These are phyloP conservation scores for Tetrahymena borealis DNA, from an alignment of 73 alveolate genomes.

Conservation along the genomic window DNA sequence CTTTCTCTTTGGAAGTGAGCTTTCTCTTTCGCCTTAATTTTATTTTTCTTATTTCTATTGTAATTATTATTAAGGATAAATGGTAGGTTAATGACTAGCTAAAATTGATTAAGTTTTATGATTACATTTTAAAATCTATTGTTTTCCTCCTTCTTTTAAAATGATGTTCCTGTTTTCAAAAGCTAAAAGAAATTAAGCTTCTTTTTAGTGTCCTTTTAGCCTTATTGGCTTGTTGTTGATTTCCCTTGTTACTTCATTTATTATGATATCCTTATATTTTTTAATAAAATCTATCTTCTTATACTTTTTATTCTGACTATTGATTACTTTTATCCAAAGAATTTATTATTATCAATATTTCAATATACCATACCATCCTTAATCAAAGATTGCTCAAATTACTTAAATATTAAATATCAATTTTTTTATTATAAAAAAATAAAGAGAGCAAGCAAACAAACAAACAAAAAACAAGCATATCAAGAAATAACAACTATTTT, in stretches of 20 bases:
- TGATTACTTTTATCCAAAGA: too few species aligned
- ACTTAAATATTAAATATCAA: too few species aligned
- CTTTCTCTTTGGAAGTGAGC: neutral
- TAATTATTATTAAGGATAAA: neutral
- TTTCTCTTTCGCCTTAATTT: neutral
- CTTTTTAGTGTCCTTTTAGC: neutral
- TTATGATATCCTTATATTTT: neutral
- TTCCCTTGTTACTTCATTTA: neutral
- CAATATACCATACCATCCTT: too few species aligned
- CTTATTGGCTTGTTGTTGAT: neutral
- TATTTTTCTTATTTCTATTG: neutral
- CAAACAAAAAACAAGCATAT: too few species aligned
- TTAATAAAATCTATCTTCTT: neutral
- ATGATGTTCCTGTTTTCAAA: neutral
- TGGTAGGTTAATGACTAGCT: neutral
- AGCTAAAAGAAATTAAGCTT: neutral
- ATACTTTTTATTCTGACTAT: too few species aligned
- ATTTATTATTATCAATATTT: too few species aligned
- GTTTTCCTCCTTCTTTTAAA: neutral
- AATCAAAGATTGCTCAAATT: too few species aligned
- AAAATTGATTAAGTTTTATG: neutral
- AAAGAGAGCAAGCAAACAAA: too few species aligned
- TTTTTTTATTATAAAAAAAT: too few species aligned
- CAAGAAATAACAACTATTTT: too few species aligned
- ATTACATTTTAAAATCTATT: neutral